Evolutionary conservation across 1,139 yeast genomes (phyloP).

Genomic region (Suhomyces kunorum): DNA sequence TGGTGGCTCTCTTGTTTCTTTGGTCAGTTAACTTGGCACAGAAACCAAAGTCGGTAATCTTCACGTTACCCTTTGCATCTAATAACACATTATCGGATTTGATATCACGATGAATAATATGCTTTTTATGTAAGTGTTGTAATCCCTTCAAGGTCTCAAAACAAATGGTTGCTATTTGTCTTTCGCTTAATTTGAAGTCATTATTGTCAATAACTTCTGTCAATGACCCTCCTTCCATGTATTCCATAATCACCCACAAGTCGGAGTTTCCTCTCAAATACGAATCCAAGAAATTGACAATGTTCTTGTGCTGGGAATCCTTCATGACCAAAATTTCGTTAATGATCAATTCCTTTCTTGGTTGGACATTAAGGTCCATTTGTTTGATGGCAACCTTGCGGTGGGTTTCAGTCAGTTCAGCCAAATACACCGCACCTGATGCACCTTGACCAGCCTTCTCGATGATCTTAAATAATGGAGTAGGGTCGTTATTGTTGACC

Average conservation of each 20-base stretch:
- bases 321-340: slow-evolving; percentile 53
- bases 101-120: slow-evolving; percentile 93
- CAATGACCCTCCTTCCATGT: slow-evolving; percentile 54
- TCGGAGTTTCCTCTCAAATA: slow-evolving; percentile 46
- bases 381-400: slow-evolving; percentile 85
- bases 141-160: slow-evolving; percentile 89
- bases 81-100: slow-evolving; percentile 91
- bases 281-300: slow-evolving; percentile 50
- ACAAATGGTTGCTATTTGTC: slow-evolving; percentile 89
- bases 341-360: slow-evolving; percentile 87
- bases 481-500: slow-evolving; percentile 81
- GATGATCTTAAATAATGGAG: slow-evolving; percentile 78
- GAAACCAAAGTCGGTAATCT: slow-evolving; percentile 96
- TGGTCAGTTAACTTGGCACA: slow-evolving; percentile 95
- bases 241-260: slow-evolving; percentile 32
- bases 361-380: slow-evolving; percentile 91
- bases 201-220: slow-evolving; percentile 90
- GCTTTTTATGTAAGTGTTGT: slow-evolving; percentile 85
- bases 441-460: slow-evolving; percentile 99
- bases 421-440: slow-evolving; percentile 91
- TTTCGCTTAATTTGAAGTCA: slow-evolving; percentile 62
- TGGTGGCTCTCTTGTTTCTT: slow-evolving; percentile 90
- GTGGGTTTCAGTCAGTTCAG: slow-evolving; percentile 50
- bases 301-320: slow-evolving; percentile 49
- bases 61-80: slow-evolving; percentile 84